Evolutionary conservation across 371 early-diverging fungal species (phyloP).

Genomic region (Haplosporangium sp.): DNA sequence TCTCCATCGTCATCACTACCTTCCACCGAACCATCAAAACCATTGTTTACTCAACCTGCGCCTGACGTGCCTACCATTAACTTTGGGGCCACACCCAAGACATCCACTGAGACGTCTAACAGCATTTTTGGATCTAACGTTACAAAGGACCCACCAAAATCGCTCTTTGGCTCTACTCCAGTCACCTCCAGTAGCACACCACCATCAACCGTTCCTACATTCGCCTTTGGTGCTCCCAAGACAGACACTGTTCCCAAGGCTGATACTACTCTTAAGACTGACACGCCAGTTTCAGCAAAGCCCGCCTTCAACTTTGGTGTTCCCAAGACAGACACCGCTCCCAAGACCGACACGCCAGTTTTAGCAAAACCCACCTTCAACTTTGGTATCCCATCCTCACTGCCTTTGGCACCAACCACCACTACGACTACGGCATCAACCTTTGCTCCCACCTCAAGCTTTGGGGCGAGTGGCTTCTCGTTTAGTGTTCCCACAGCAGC

Average conservation of each 20-base stretch:
- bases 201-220: background rate
- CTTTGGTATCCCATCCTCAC: constrained; percentile 15
- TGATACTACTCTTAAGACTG: background rate
- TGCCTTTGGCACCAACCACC: background rate
- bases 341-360: background rate
- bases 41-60: background rate
- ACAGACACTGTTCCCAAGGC: background rate
- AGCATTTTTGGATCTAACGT: constrained; percentile 9
- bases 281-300: background rate
- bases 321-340: constrained; percentile 1
- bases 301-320: background rate
- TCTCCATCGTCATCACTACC: background rate
- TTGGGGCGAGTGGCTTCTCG: background rate
- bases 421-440: background rate
- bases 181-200: background rate
- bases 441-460: background rate
- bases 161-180: constrained; percentile 1
- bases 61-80: background rate
- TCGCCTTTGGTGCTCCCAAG: constrained; percentile 1
- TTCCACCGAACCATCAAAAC: background rate
- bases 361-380: constrained; percentile 10
- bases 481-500: background rate
- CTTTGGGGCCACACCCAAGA: background rate
- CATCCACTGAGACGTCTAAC: background rate
- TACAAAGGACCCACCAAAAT: background rate